These are phyloP conservation scores for Arthrobotrys megalospora DNA, from an alignment of 2,329 filamentous ascomycete species.

Conservation along the genomic window DNA sequence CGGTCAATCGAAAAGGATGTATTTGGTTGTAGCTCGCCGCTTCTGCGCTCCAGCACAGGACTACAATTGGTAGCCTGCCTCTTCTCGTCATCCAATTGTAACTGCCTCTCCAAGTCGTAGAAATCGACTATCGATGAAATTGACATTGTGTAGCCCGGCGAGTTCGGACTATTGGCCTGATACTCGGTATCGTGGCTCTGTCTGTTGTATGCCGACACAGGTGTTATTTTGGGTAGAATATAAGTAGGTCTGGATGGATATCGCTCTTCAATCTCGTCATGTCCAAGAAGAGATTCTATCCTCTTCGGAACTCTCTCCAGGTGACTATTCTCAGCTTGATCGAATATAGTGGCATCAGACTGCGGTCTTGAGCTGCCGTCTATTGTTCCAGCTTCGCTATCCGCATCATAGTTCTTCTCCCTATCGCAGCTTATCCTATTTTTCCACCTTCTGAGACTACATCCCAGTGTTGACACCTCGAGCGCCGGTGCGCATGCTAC, in stretches of 20 bases:
- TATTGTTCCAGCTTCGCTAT: conserved; percentile 45
- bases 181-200: conserved; percentile 49
- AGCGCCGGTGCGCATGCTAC: conserved; percentile 48
- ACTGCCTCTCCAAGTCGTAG: conserved; percentile 56
- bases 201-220: conserved; percentile 22
- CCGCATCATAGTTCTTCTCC: conserved; percentile 13
- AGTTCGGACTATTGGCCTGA: conserved; percentile 44
- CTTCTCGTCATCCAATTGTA: conserved; percentile 56
- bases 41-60: conserved; percentile 51
- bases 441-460: conserved; percentile 9
- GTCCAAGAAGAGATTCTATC: conserved; percentile 35
- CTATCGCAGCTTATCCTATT: conserved; percentile 18
- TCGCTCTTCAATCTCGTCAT: conserved; percentile 34
- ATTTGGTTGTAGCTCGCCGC: conserved; percentile 37
- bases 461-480: conserved; percentile 9
- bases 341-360: conserved; percentile 43
- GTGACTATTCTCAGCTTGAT: background rate
- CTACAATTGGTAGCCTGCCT: conserved; percentile 54
- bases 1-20: background rate
- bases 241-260: background rate
- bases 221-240: conserved; percentile 25
- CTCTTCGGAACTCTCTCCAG: background rate
- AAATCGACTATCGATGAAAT: conserved; percentile 58
- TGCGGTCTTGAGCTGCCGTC: conserved; percentile 38
- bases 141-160: conserved; percentile 55